Conservation (phyloP, 2,329 filamentous ascomycete species). For the Pestalotiopsis sp. region DNA sequence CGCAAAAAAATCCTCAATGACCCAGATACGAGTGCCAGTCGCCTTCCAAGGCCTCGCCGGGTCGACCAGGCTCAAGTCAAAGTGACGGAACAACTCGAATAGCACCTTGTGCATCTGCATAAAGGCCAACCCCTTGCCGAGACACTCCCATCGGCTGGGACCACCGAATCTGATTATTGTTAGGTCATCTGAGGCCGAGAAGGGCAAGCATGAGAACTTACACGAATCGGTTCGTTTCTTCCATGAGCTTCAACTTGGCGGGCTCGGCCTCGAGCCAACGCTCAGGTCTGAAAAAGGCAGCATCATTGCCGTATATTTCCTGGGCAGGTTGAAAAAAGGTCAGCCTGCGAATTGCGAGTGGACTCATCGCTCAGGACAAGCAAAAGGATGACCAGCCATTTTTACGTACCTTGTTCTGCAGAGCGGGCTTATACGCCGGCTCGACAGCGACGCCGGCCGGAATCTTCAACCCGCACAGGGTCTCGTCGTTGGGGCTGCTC, state of each 20-base stretch:
- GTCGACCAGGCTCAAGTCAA: constrained; percentile 1
- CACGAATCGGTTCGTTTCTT: neutral
- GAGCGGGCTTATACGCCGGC: neutral
- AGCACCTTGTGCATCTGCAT: constrained; percentile 5
- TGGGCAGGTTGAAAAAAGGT: neutral
- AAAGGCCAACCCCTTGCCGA: constrained; percentile 3
- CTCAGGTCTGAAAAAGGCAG: constrained; percentile 1
- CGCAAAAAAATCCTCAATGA: neutral
- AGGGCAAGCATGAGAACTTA: neutral
- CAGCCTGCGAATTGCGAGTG: neutral
- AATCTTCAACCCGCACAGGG: constrained; percentile 9
- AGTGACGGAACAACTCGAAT: neutral
- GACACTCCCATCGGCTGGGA: constrained; percentile 5
- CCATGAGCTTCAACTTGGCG: neutral
- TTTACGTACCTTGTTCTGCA: neutral
- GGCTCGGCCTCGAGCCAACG: neutral
- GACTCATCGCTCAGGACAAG: neutral
- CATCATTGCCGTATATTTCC: constrained; percentile 6
- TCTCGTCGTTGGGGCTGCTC: constrained; percentile 9
- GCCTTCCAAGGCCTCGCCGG: constrained; percentile 2
- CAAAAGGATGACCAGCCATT: neutral
- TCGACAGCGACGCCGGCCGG: constrained; percentile 12
- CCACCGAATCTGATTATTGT: neutral
- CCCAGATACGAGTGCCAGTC: neutral
- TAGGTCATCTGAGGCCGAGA: neutral